Evolutionary conservation across 2,329 filamentous ascomycete genomes (phyloP), one percentile per base, ranked within the genome.

Genomic region (Ceratocystiopsis minuta): DNA sequence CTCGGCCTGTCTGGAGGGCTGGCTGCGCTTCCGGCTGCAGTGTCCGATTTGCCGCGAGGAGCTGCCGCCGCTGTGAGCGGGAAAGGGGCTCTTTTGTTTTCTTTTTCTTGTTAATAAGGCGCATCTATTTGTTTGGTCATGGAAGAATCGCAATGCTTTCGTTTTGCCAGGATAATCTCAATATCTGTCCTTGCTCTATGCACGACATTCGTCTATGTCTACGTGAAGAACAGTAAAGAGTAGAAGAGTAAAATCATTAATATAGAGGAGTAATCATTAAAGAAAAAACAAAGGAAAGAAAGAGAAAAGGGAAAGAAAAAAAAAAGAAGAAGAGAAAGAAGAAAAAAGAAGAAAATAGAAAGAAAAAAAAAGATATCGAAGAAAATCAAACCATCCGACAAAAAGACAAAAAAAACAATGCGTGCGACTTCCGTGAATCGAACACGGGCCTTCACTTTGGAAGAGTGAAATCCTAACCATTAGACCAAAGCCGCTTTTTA

Each of bases 11-110:
- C 63, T 98, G 50, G 88, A 96, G 61, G 86, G 85, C 34, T 96
- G 90, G 90, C 90, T 98, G 81, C 72, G 83, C 55, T 86, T 92
- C 57, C 66, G 88, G 44, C 60, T 98, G 53, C 85, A 94, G 62
- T 98, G 90, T 61, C 90, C 90, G 1, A 95, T 94, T 50, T 96
- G 90, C 60, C 71, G 90, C 51, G 87, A 95, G 62, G 79, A 81
- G 45, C 59, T 96, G 53, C 88, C 88, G 40, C 84, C 87, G 36
- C 60, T 94, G 55, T 95, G 68, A 63, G n/a, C n/a, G n/a, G n/a
- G n/a, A 12, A 12, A 6, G 11, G 38, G n/a, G 7, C 16, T 32
- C 37, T 6, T 44, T 39, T 37, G 7, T 35, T 33, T 6, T 18
- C 16, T 14, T 34, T 14, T 17, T 28, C 6, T 37, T 10, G 24